Evolutionary conservation across 164 flowering plant species (phyloP).

Genomic region (Stephania yunnanensis): DNA sequence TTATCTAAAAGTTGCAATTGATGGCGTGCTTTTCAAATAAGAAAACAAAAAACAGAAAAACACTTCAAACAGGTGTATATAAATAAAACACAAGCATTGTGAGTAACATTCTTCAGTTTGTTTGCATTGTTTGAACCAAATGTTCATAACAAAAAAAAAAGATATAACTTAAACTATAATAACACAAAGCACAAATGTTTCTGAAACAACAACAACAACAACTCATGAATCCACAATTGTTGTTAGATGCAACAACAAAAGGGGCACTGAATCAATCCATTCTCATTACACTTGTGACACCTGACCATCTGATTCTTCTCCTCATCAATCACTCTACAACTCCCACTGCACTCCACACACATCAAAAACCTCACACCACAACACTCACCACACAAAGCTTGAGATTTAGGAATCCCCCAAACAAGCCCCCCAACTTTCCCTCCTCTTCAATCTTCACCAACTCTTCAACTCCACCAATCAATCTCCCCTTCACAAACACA

Average conservation of each 20-base stretch:
- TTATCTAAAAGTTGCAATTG: no score
- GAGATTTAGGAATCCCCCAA: slow-evolving; percentile 45
- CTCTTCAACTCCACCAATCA: slow-evolving; percentile 79
- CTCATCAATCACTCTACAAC: slow-evolving; percentile 66
- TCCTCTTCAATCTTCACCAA: slow-evolving; percentile 78
- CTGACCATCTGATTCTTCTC: slow-evolving; percentile 46
- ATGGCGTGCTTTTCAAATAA: no score
- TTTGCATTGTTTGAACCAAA: neutral
- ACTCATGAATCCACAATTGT: neutral
- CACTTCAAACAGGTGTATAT: neutral
- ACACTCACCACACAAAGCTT: slow-evolving; percentile 51
- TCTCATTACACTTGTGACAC: slow-evolving; percentile 47
- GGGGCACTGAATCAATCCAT: slow-evolving; percentile 87
- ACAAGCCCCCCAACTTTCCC: slow-evolving; percentile 47
- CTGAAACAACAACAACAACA: neutral
- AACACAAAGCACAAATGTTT: neutral
- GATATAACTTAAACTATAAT: neutral
- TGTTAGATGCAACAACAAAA: slow-evolving; percentile 46
- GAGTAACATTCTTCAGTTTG: neutral
- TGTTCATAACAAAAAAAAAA: neutral
- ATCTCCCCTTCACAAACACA: slow-evolving; percentile 79
- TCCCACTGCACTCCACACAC: slow-evolving; percentile 81
- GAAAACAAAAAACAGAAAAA: no score
- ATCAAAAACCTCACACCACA: slow-evolving; percentile 71
- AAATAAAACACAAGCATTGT: neutral